Conservation (phyloP, 768 basidiomycete genomes). For the Mrakia blollopis region DNA sequence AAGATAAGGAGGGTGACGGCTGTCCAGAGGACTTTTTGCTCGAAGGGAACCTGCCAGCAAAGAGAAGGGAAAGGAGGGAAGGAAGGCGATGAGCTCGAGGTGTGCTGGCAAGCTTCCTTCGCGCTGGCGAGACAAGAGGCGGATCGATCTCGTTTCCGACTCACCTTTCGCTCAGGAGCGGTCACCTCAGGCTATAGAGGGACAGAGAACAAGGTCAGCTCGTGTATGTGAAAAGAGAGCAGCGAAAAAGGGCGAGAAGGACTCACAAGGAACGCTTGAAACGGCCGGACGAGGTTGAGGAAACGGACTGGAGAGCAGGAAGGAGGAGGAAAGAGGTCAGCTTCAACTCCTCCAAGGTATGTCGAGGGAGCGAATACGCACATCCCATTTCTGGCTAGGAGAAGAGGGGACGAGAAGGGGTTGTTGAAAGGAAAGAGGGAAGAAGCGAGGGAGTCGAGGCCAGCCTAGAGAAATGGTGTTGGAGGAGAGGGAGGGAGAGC, state of each 20-base stretch:
- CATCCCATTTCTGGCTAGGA: constrained; percentile 3
- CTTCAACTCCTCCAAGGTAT: neutral
- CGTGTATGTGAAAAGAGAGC: neutral
- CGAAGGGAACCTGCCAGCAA: constrained; percentile 35
- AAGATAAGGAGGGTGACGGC: constrained; percentile 98
- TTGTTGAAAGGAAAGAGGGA: neutral
- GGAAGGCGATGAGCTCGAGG: neutral
- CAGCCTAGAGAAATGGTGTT: neutral
- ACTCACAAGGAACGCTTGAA: constrained; percentile 74
- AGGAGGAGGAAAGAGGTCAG: neutral
- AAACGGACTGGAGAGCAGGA: constrained; percentile 68
- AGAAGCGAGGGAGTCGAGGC: neutral
- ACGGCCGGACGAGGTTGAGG: constrained; percentile 94
- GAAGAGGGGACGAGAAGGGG: neutral
- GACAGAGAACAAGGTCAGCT: neutral
- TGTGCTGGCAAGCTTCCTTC: neutral
- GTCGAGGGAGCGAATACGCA: neutral
- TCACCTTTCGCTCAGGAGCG: constrained; percentile 92
- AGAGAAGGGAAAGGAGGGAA: neutral
- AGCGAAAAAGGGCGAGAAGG: neutral
- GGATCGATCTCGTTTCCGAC: constrained; percentile 2
- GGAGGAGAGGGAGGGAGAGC: neutral
- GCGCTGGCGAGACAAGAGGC: neutral
- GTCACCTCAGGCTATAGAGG: constrained; percentile 74
- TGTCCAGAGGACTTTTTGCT: constrained; percentile 52